Evolutionary conservation across 192 early-diverging fungal genomes (phyloP).

Genomic region (Coemansia sp.): DNA sequence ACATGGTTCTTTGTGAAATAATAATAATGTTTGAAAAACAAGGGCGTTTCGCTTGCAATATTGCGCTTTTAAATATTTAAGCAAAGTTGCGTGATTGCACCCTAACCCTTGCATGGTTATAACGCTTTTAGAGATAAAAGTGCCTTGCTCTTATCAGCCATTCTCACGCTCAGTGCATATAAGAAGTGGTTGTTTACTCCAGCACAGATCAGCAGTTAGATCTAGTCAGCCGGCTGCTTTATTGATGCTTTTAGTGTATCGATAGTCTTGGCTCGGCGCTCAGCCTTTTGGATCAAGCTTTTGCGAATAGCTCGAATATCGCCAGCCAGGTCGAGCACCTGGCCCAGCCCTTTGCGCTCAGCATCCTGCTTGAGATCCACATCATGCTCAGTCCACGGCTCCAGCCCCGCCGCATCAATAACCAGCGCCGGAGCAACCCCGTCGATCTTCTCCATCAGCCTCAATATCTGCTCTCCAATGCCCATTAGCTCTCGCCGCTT

Average conservation of each 20-base stretch:
- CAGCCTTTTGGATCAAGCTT: constrained; percentile 34
- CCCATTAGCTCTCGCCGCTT: constrained; percentile 23
- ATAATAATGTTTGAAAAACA: no score
- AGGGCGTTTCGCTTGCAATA: no score
- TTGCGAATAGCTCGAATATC: constrained; percentile 40
- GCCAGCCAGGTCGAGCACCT: constrained; percentile 38
- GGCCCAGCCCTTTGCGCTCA: constrained; percentile 20
- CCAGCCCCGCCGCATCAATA: constrained; percentile 44
- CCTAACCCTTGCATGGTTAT: no score
- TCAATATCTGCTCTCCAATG: constrained; percentile 26
- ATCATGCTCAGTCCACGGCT: constrained; percentile 51
- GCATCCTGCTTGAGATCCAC: constrained; percentile 20
- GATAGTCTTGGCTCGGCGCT: constrained; percentile 28
- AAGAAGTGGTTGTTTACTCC: no score
- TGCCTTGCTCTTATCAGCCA: no score
- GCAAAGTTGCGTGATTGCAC: no score
- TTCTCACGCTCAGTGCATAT: no score
- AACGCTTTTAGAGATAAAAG: no score
- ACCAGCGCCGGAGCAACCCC: constrained; percentile 44
- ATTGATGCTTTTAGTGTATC: constrained; percentile 27
- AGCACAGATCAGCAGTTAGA: no score
- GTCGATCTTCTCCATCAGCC: constrained; percentile 50
- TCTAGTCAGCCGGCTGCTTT: neutral
- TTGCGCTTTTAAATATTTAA: no score
- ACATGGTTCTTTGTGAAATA: neutral